A percentile compares a stretch with the other conserved stretches of the same genome.
Conservation (phyloP, 345 rosid genomes). For the Pistacia atlantica region DNA sequence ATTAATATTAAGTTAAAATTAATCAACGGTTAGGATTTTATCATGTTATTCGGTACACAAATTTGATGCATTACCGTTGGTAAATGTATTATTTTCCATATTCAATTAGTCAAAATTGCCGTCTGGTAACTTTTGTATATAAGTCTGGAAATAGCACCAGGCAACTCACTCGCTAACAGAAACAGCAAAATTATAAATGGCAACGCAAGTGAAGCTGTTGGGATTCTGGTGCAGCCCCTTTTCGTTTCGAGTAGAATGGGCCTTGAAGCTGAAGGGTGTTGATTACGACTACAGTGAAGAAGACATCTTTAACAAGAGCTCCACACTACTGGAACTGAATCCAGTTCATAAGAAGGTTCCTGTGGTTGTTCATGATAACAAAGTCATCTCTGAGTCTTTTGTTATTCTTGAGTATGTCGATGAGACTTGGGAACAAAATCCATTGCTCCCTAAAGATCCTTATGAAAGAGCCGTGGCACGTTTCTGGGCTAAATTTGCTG, state of each 20-base stretch:
- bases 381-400: slow-evolving; percentile 25
- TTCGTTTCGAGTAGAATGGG: slow-evolving; percentile 19
- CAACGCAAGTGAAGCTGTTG: slow-evolving; percentile 11
- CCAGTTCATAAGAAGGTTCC: slow-evolving; percentile 30
- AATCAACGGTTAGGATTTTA: no score
- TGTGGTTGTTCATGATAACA: slow-evolving; percentile 24
- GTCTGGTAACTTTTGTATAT: not conserved
- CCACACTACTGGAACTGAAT: slow-evolving; percentile 21
- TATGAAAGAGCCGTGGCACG: slow-evolving; percentile 35
- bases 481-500: slow-evolving; percentile 41
- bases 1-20: no score
- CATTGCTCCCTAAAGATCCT: slow-evolving; percentile 45
- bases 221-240: slow-evolving; percentile 17
- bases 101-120: no score
- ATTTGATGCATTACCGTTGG: no score
- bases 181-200: not conserved
- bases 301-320: slow-evolving; percentile 16
- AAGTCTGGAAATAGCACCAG: no score
- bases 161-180: no score
- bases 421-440: slow-evolving; percentile 38
- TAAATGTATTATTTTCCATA: no score
- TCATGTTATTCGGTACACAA: no score
- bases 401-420: slow-evolving; percentile 39
- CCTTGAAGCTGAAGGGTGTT: slow-evolving; percentile 28
- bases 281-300: slow-evolving; percentile 20